Percentiles rank a stretch among this genome's conserved stretches.
Conservation (phyloP, 2,329 filamentous ascomycete genomes). For the Fusarium albidum region DNA sequence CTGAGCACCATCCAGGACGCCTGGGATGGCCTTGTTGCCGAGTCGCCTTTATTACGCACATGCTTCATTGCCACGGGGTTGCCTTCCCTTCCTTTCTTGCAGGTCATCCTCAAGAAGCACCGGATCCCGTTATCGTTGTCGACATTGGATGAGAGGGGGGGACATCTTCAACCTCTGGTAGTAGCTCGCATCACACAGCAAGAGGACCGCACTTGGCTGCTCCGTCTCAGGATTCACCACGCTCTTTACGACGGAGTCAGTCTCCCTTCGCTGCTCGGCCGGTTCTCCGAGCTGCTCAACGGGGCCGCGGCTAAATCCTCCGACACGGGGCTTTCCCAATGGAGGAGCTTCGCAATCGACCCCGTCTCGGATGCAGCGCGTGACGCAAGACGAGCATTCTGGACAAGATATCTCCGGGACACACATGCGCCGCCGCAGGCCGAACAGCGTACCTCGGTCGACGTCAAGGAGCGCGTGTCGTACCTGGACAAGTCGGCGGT, state of each 20-base stretch:
- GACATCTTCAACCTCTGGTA: constrained; percentile 20
- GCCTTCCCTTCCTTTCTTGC: constrained; percentile 63
- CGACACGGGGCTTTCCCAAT: constrained; percentile 32
- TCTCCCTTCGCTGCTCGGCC: constrained; percentile 68
- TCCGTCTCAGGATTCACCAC: constrained; percentile 77
- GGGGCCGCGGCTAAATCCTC: background rate
- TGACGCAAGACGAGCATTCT: constrained; percentile 47
- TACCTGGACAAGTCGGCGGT: constrained; percentile 59
- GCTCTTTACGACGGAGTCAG: constrained; percentile 89
- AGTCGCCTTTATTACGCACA: constrained; percentile 74
- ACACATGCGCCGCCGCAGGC: background rate
- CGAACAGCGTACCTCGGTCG: background rate
- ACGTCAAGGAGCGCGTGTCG: constrained; percentile 29
- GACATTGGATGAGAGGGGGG: background rate
- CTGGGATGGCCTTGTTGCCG: constrained; percentile 67
- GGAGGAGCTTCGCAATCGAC: constrained; percentile 36
- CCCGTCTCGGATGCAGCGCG: constrained; percentile 12
- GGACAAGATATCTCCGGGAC: constrained; percentile 50
- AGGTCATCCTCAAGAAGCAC: constrained; percentile 59
- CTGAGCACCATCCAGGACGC: constrained; percentile 57
- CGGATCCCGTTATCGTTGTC: constrained; percentile 17
- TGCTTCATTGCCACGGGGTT: constrained; percentile 64
- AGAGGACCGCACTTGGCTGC: constrained; percentile 31
- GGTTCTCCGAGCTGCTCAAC: constrained; percentile 27
- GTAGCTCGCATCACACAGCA: constrained; percentile 15